Base-by-base conservation (phyloP, 805 yeast genomes). In the Tetrapisispora fleetii region DNA sequence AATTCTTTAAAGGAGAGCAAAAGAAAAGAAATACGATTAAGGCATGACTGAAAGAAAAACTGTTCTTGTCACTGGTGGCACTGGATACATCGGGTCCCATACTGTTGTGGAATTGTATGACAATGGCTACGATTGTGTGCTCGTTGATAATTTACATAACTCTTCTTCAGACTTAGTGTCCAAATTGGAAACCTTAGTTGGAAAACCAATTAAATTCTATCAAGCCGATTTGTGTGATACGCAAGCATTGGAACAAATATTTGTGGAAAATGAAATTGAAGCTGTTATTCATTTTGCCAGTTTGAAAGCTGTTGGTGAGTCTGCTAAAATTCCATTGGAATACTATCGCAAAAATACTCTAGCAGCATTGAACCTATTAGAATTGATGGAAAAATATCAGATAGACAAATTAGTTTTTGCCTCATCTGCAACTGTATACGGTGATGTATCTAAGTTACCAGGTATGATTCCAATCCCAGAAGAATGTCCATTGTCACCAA, bases 11-110 rank as follows among this genome's bases (percentile, higher is more conserved):
- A n/a, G n/a, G 38, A 36, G n/a, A 36, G 4, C 21, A 32, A 32
- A 32, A 32, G 35, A 32, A 32, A 32, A 32, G 35, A 36, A 36
- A 36, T 10, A 36, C 38, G 21, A n/a, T 36, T 36, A 18, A 21
- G 18, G 4, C 11, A 41, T 18, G 37, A 6, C 18, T 28, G 38
- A 17, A 22, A 64, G 61, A 44, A 71, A 70, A 60, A 18, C n/a
- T 27, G 78, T 82, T 38, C 69, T 84, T 46, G 89, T 85, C 27
- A 84, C 93, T 21, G 95, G 93, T 40, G 95, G 93, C 42, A 86
- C 91, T 30, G 93, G 95, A n/a, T 85, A 85, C 67, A 84, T 85
- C 58, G 95, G 93, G 24, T 81, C 91, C 10, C 93, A 85, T 62
- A 82, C 91, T 1, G 85, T 76, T n/a, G 78, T 79, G 43, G 84